Evolutionary conservation across 2,329 filamentous ascomycete genomes (phyloP), one percentile per base, ranked within the genome.

Genomic region (Harringtonia lauricola): DNA sequence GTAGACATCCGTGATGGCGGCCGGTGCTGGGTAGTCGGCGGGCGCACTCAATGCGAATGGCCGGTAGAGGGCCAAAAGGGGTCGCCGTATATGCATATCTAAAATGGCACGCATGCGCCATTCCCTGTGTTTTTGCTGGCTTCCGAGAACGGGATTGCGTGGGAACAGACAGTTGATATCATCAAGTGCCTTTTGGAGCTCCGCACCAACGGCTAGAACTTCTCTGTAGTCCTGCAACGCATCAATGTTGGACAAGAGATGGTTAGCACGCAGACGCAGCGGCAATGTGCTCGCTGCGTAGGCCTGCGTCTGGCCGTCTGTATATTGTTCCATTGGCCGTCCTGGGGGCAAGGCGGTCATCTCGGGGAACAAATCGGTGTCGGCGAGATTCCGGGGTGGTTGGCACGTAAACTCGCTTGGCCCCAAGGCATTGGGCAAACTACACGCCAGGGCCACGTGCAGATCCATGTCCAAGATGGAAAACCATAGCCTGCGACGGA

Each of bases 391-490:
- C 33, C 67, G 63, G 6, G 73, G 73, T 2, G 72, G 67, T 10
- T 58, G 59, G 53, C 71, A 76, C 0, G 70, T 71, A 46, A 68
- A 75, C 54, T 76, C 72, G 10, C 67, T 70, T 8, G 73, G 68
- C 2, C 71, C 64, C 7, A 76, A 62, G 14, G 70, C 59, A 35
- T 64, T 69, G 1, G 72, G 72, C 42, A 77, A 57, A 49, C 68
- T 71, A 53, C 67, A 68, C 19, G 68, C 65, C 39, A 75, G 64
- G 1, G 72, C 72, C 35, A 73, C 63, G 49, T 75, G 71, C 30
- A 76, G 57, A 50, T 77, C 73, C 57, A 76, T 68, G 49, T 77
- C 73, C 31, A 75, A 58, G 34, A 77, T 68, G 4, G 71, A 72
- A 41, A 66, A 74, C 73, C 73, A 77, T 21, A 77, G 54, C 46